phyloP scores from a whole-genome alignment of 768 basidiomycete genomes.

The Serendipita indica region DNA sequence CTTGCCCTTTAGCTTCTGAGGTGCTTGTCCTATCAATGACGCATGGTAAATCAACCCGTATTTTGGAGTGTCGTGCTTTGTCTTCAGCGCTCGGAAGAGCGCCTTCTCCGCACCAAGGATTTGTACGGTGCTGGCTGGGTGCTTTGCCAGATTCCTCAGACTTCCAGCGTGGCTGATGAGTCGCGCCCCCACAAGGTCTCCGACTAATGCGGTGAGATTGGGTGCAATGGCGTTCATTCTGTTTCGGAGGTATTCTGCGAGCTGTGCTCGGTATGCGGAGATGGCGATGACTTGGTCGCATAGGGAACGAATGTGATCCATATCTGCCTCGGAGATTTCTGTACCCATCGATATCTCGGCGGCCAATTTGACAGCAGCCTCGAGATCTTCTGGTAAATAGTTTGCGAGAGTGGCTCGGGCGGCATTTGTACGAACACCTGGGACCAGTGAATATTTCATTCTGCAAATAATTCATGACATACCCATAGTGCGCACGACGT shows the following conservation, averaged over 20 bases:
- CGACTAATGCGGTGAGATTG: conserved; percentile 76
- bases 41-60: conserved; percentile 99
- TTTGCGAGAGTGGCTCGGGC: conserved; percentile 69
- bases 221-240: conserved; percentile 98
- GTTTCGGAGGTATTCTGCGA: conserved; percentile 92
- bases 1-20: conserved; percentile 96
- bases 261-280: conserved; percentile 83
- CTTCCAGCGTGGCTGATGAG: conserved; percentile 64
- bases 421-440: conserved; percentile 92
- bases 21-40: conserved; percentile 91
- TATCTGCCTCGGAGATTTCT: conserved; percentile 93
- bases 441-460: neutral
- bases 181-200: conserved; percentile 61
- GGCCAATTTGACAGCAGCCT: conserved; percentile 85
- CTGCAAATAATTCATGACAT: conserved; percentile 16
- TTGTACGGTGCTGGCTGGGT: conserved; percentile 65
- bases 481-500: conserved; percentile 86
- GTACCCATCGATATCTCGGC: conserved; percentile 99
- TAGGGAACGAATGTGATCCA: conserved; percentile 89
- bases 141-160: conserved; percentile 53
- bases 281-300: conserved; percentile 99
- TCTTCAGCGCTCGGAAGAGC: conserved; percentile 60
- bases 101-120: conserved; percentile 69
- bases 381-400: conserved; percentile 93
- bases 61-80: conserved; percentile 92